A percentile compares a stretch with the other conserved stretches of the same genome.
Conservation (phyloP, 345 rosid species). For the Salix purpurea region DNA sequence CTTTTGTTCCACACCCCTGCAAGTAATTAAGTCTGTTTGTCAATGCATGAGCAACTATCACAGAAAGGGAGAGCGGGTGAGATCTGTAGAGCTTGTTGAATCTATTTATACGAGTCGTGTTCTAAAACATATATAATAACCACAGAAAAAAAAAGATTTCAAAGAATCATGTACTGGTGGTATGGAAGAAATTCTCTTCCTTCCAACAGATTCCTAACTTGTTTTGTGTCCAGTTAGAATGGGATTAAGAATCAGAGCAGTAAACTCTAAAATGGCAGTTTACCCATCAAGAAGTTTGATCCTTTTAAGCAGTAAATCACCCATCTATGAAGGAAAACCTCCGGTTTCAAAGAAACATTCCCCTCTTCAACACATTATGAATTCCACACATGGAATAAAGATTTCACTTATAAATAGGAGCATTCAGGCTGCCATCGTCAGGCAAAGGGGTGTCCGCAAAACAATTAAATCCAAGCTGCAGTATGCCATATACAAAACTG, state of each 20-base stretch:
- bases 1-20: slow-evolving; percentile 45
- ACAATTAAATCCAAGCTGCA: neutral
- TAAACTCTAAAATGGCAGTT: neutral
- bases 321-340: neutral
- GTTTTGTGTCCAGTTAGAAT: neutral
- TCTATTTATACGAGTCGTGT: neutral
- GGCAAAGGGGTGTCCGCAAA: neutral
- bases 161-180: neutral
- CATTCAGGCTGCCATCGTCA: neutral
- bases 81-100: neutral
- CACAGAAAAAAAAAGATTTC: neutral
- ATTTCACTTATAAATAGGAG: neutral
- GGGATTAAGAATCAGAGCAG: neutral
- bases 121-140: neutral
- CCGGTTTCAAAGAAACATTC: neutral
- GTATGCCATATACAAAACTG: neutral
- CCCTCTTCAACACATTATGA: neutral
- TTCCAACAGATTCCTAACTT: neutral
- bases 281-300: neutral
- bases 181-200: neutral
- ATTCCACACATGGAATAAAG: neutral
- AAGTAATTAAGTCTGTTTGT: neutral
- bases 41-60: neutral
- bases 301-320: neutral
- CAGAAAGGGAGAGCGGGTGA: neutral